phyloP scores from a whole-genome alignment of 768 basidiomycete genomes.

The Leccinum sublutescens region DNA sequence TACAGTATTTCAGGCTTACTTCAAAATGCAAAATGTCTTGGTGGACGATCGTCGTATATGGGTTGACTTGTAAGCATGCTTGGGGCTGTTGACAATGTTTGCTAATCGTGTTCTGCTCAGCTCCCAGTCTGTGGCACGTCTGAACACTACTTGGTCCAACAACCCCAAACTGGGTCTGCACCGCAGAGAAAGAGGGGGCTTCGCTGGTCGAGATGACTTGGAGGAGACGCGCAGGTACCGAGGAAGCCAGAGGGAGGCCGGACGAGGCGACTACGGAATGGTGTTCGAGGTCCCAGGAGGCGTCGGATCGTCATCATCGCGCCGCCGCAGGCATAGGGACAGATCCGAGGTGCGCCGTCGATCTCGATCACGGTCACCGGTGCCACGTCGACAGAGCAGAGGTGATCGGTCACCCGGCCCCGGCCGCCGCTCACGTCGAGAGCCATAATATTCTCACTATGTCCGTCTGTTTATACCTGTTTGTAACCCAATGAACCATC shows the following conservation, averaged over 20 bases:
- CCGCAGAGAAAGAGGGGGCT: constrained; percentile 41
- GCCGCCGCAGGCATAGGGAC: constrained; percentile 48
- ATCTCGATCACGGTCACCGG: constrained; percentile 27
- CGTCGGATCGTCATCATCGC: constrained; percentile 19
- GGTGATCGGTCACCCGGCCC: constrained; percentile 35
- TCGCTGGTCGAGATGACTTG: constrained; percentile 73
- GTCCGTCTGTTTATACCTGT: constrained; percentile 22
- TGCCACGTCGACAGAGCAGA: constrained; percentile 14
- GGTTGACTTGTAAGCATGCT: constrained; percentile 89
- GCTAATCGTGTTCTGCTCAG: constrained; percentile 36
- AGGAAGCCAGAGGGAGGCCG: constrained; percentile 30
- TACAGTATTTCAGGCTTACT: constrained; percentile 69
- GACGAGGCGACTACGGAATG: constrained; percentile 58
- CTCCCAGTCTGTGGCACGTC: constrained; percentile 91
- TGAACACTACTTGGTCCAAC: constrained; percentile 84
- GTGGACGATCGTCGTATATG: constrained; percentile 97
- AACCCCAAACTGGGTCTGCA: constrained; percentile 54
- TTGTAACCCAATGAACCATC: constrained; percentile 15
- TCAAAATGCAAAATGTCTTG: constrained; percentile 99
- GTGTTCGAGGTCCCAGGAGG: constrained; percentile 75
- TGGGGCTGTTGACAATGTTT: constrained; percentile 3
- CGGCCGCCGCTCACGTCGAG: constrained; percentile 31
- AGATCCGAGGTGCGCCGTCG: constrained; percentile 25
- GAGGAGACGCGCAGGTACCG: constrained; percentile 72
- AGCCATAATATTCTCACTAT: constrained; percentile 2